Evolutionary conservation across 345 rosid genomes (phyloP), one percentile per base, ranked within the genome.

Genomic region (Populus ilicifolia): DNA sequence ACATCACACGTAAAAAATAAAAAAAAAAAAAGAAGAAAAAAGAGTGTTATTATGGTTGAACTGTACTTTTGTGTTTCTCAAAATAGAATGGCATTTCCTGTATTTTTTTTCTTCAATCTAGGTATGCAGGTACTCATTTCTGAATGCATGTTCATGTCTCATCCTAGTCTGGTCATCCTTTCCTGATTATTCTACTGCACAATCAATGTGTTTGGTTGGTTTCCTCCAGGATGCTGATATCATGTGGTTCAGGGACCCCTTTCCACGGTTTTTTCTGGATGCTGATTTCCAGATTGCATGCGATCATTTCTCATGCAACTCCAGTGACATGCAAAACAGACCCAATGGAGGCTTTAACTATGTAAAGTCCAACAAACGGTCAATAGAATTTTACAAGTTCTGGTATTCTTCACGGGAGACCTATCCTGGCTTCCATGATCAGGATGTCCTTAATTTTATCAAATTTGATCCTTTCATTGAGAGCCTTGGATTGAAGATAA

Each of bases 191-290:
- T 48, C 54, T 16, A 48, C 54, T 48, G 12, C 13, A 48, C 20
- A 16, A 0, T 48, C 54, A 16, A 1, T 4, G 20, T 11, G 54
- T 48, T 71, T 65, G 35, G 61, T 76, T 21, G 64, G 54, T 75
- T 25, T 76, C 46, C 70, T 85, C 64, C 87, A 93, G 98, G 98
- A 93, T 88, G 97, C 92, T 80, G 98, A 93, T 89, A 79, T 93
- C 86, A 88, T 93, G 97, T 93, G 98, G 98, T 89, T 93, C 81
- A 88, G 98, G 81, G 86, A 90, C 80, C 98, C 98, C 44, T 90
- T 92, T 84, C 87, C 86, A 3, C 84, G 80, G 82, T 91, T 93
- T 83, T 88, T 85, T 84, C 64, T 46, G 27, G 91, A 88, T 80
- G 89, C 80, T 23, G 96, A 93, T 85, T 89, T 93, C 83, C 95